These are phyloP conservation scores for Candida nemodendra DNA, from an alignment of 805 yeast genomes.

Conservation along the genomic window DNA sequence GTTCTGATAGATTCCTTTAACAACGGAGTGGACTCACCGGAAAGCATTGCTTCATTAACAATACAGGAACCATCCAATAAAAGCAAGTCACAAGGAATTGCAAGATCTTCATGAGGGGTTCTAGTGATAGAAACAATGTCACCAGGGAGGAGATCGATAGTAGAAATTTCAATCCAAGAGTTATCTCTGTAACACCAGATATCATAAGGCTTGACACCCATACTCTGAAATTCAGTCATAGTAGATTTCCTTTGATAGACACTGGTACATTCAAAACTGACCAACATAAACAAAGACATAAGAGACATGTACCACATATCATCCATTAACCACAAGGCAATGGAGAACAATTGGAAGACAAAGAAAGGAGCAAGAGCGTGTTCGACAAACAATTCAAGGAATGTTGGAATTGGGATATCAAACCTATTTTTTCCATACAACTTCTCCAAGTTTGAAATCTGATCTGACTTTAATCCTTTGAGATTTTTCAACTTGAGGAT, in stretches of 20 bases:
- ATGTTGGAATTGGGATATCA: conserved; percentile 94
- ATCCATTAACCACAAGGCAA: conserved; percentile 93
- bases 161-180: conserved; percentile 67
- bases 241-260: conserved; percentile 95
- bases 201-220: conserved; percentile 92
- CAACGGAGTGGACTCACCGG: conserved; percentile 97
- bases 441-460: conserved; percentile 43
- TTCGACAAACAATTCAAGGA: conserved; percentile 86
- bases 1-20: conserved; percentile 86
- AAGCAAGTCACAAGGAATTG: conserved; percentile 90
- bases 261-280: conserved; percentile 89
- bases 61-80: conserved; percentile 88
- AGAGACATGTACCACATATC: conserved; percentile 95
- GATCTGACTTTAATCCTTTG: conserved; percentile 33
- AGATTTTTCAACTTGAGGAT: conserved; percentile 53
- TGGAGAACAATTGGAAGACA: conserved; percentile 94
- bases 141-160: conserved; percentile 83
- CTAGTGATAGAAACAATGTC: conserved; percentile 86
- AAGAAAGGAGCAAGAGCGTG: conserved; percentile 98
- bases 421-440: conserved; percentile 82
- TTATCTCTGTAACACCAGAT: conserved; percentile 69
- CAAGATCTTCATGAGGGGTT: conserved; percentile 80
- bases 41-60: conserved; percentile 97
- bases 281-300: conserved; percentile 87
- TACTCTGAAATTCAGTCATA: conserved; percentile 90